Percentiles rank a stretch among this genome's conserved stretches.
These are phyloP conservation scores for Amauroascus niger DNA, from an alignment of 2,329 filamentous ascomycete species.

Conservation along the genomic window DNA sequence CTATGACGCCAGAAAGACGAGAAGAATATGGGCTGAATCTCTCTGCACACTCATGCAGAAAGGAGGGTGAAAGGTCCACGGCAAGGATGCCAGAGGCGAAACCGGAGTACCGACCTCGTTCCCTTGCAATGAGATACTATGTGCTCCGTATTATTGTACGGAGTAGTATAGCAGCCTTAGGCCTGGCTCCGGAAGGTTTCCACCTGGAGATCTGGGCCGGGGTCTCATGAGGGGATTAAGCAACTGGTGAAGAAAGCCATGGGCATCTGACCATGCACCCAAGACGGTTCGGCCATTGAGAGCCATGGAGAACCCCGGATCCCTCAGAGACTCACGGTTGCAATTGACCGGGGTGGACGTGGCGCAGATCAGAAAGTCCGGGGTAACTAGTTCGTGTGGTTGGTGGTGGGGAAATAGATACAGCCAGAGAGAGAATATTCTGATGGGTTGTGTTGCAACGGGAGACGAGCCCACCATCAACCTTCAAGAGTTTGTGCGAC, in stretches of 20 bases:
- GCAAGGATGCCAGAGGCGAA: background rate
- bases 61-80: background rate
- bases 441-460: conserved; percentile 2
- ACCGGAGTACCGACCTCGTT: background rate
- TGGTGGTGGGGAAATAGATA: background rate
- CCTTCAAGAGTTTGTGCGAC: too few relatives aligned
- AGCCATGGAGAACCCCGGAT: conserved; percentile 5
- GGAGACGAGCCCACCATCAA: too few relatives aligned
- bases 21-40: background rate
- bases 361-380: conserved; percentile 2
- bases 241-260: background rate
- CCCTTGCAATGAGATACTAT: background rate
- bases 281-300: background rate
- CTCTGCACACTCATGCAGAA: background rate
- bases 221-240: background rate
- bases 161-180: background rate
- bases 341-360: conserved; percentile 3
- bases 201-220: background rate
- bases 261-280: background rate
- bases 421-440: too few relatives aligned
- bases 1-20: background rate
- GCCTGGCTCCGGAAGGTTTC: background rate
- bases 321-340: background rate
- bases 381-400: background rate
- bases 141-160: too few relatives aligned